A percentile compares a stretch with the other conserved stretches of the same genome.
Evolutionary conservation across 2,329 filamentous ascomycete genomes (phyloP).

Genomic region (Aspergillus fumigatiaffinis): DNA sequence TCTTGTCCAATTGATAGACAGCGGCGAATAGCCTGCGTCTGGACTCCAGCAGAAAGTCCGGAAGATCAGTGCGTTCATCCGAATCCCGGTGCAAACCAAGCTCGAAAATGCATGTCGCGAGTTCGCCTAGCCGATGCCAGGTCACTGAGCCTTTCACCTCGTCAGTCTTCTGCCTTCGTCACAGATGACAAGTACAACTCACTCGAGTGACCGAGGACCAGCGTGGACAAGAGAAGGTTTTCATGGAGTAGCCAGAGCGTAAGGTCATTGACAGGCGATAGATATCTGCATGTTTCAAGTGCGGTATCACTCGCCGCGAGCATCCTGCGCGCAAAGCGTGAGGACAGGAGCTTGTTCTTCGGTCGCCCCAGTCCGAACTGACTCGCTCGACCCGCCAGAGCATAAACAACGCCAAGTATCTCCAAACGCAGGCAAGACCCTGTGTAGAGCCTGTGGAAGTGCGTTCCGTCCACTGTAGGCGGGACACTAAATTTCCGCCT

Average conservation of each 20-base stretch:
- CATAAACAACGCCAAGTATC: conserved; percentile 35
- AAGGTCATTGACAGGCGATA: conserved; percentile 39
- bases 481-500: conserved; percentile 19
- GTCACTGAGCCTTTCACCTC: conserved; percentile 14
- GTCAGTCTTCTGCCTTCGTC: conserved; percentile 1
- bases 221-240: conserved; percentile 33
- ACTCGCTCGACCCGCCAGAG: conserved; percentile 32
- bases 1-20: conserved; percentile 27
- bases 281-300: conserved; percentile 34
- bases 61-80: conserved; percentile 9
- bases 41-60: conserved; percentile 20
- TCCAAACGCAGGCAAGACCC: conserved; percentile 37
- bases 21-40: conserved; percentile 24
- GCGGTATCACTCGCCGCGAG: conserved; percentile 33
- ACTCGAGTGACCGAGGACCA: conserved; percentile 38
- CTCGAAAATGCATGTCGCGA: conserved; percentile 25
- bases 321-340: conserved; percentile 23
- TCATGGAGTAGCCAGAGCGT: conserved; percentile 28
- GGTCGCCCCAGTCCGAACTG: conserved; percentile 16
- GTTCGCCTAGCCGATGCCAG: conserved; percentile 25
- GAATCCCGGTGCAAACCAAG: conserved; percentile 24
- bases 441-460: conserved; percentile 38
- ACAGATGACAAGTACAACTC: conserved; percentile 1
- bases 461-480: conserved; percentile 21
- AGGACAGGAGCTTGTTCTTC: conserved; percentile 8